A percentile compares a stretch with the other conserved stretches of the same genome.
phyloP scores from a whole-genome alignment of 1,284 basidiomycete species.

The Entoloma clypeatum region DNA sequence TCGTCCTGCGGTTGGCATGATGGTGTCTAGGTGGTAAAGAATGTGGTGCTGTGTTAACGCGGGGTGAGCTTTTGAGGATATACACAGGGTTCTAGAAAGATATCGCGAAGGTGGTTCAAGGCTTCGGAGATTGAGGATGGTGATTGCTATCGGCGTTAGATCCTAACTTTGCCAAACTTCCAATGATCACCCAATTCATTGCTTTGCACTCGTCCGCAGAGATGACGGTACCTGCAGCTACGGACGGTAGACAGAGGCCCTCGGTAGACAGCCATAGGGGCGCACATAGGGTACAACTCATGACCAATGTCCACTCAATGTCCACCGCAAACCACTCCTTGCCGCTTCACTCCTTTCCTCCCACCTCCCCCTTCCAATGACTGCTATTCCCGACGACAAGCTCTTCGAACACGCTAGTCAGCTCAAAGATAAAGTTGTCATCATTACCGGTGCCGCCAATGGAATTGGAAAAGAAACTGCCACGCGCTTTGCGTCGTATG shows the following conservation, averaged over 20 bases:
- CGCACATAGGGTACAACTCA: no score
- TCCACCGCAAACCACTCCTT: constrained; percentile 4
- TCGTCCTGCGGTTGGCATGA: constrained; percentile 44
- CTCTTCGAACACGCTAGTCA: constrained; percentile 41
- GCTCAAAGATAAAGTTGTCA: constrained; percentile 47
- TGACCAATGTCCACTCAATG: no score
- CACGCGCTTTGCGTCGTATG: constrained; percentile 40
- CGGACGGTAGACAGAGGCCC: no score
- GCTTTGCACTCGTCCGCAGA: no score
- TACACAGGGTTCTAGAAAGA: no score
- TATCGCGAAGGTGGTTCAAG: constrained; percentile 2
- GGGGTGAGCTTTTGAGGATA: no score
- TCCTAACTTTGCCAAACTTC: constrained; percentile 14
- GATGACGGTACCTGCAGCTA: no score
- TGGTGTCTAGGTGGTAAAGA: constrained; percentile 9
- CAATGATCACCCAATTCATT: background rate
- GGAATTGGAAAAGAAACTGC: constrained; percentile 54
- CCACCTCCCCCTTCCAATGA: constrained; percentile 26
- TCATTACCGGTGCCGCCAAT: constrained; percentile 56
- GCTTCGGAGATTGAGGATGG: no score
- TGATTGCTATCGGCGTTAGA: constrained; percentile 14
- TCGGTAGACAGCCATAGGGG: no score
- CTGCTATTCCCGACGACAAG: constrained; percentile 41
- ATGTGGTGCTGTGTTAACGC: constrained; percentile 13
- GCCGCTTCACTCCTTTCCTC: background rate